A percentile compares a stretch with the other conserved stretches of the same genome.
phyloP scores from a whole-genome alignment of 148 eudicot genomes.

The Vaccinium vitisidaea region DNA sequence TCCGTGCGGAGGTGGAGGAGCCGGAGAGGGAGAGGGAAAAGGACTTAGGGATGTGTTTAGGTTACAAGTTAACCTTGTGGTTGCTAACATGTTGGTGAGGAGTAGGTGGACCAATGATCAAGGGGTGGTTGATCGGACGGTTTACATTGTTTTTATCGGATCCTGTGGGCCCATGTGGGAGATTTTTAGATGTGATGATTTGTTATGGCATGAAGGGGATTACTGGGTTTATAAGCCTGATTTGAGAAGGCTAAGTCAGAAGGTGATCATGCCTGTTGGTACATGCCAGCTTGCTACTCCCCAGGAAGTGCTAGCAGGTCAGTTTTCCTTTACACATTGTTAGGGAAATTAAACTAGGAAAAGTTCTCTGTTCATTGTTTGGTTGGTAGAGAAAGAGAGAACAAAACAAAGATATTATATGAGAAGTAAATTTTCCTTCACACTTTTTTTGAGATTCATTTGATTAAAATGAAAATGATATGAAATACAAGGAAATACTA shows the following conservation, averaged over 20 bases:
- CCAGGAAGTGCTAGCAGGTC: slow-evolving; percentile 21
- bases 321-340: neutral
- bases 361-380: too few relatives aligned
- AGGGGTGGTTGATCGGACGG: slow-evolving; percentile 8
- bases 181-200: slow-evolving; percentile 65
- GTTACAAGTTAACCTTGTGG: slow-evolving; percentile 62
- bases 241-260: slow-evolving; percentile 33
- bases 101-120: slow-evolving; percentile 16
- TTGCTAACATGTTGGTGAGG: slow-evolving; percentile 49
- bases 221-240: slow-evolving; percentile 54
- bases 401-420: too few relatives aligned
- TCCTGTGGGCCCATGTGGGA: slow-evolving; percentile 71
- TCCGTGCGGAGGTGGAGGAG: slow-evolving; percentile 31
- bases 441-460: too few relatives aligned
- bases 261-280: slow-evolving; percentile 57
- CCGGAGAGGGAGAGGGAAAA: neutral
- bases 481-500: too few relatives aligned
- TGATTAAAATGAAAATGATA: too few relatives aligned
- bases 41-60: slow-evolving; percentile 59
- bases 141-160: slow-evolving; percentile 45
- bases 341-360: too few relatives aligned
- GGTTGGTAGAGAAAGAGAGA: too few relatives aligned
- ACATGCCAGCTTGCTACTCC: slow-evolving; percentile 56
- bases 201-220: slow-evolving; percentile 44
- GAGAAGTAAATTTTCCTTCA: neutral